Conservation (phyloP, 169 alveolate species). For the Eimeria maxima region DNA sequence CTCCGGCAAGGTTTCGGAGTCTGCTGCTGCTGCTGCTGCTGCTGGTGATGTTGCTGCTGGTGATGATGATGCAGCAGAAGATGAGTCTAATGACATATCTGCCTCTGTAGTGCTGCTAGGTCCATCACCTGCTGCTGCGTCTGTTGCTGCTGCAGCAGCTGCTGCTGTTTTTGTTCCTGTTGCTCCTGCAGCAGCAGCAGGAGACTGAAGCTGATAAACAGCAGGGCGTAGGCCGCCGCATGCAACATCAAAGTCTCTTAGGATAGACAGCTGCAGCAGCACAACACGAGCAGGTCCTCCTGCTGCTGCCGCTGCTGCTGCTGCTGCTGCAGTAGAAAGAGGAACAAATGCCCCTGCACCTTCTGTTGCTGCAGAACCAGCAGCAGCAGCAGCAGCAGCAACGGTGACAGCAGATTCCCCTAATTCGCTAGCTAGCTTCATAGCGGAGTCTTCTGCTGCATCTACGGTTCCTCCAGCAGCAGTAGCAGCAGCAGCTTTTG, state of each 20-base stretch:
- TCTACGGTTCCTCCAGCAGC: slow-evolving; percentile 7
- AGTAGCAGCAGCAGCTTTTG: background rate
- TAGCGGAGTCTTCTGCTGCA: slow-evolving; percentile 5
- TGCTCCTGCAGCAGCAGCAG: slow-evolving; percentile 50
- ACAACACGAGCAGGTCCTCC: slow-evolving; percentile 53
- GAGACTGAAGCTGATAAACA: background rate
- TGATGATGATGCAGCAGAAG: background rate
- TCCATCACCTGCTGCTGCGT: background rate
- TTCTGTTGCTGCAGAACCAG: slow-evolving; percentile 21
- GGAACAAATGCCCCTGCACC: slow-evolving; percentile 32
- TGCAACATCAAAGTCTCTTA: slow-evolving; percentile 16
- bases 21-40: slow-evolving; percentile 51
- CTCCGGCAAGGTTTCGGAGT: background rate
- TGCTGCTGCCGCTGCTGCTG: slow-evolving; percentile 69
- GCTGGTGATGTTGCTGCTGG: slow-evolving; percentile 46
- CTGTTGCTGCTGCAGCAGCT: slow-evolving; percentile 54
- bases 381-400: slow-evolving; percentile 43
- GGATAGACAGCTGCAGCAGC: slow-evolving; percentile 56
- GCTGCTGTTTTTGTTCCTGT: slow-evolving; percentile 1
- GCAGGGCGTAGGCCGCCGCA: slow-evolving; percentile 71
- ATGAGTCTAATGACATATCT: background rate
- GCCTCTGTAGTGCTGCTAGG: background rate
- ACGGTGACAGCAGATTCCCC: background rate
- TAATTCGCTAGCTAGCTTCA: slow-evolving; percentile 14
- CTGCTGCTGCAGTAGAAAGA: slow-evolving; percentile 61